Conservation (phyloP, 495 filamentous ascomycete genomes). For the Aspergillus leporis region DNA sequence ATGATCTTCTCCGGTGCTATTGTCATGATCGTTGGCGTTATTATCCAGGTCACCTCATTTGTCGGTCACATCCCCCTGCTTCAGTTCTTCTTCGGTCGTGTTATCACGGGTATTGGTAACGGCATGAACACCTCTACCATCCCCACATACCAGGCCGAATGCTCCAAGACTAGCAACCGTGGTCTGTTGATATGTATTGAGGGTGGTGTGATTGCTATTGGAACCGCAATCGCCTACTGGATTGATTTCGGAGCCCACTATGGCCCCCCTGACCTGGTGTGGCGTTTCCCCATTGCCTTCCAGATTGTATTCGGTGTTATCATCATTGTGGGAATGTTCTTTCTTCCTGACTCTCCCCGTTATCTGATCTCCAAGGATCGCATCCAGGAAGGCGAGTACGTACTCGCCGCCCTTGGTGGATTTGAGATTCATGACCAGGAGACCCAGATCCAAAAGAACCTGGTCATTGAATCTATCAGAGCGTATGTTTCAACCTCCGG, state of each 20-base stretch:
- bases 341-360: conserved; percentile 75
- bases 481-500: conserved; percentile 51
- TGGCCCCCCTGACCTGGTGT: conserved; percentile 61
- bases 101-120: conserved; percentile 74
- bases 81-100: conserved; percentile 75
- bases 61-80: conserved; percentile 46
- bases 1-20: conserved; percentile 60
- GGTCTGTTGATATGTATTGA: conserved; percentile 85
- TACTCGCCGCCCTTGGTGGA: conserved; percentile 68
- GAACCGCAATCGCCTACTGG: conserved; percentile 78
- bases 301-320: conserved; percentile 73
- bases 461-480: conserved; percentile 74
- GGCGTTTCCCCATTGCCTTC: conserved; percentile 84
- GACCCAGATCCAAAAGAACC: conserved; percentile 57
- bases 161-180: conserved; percentile 72
- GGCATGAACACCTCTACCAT: conserved; percentile 79
- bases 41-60: conserved; percentile 69
- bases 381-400: conserved; percentile 65
- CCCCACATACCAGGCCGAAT: conserved; percentile 79
- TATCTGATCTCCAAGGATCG: conserved; percentile 71
- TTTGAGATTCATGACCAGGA: conserved; percentile 59
- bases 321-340: conserved; percentile 62
- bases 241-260: conserved; percentile 79
- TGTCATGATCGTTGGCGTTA: conserved; percentile 79
- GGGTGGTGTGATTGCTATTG: conserved; percentile 77